Percentiles rank a stretch among this genome's conserved stretches.
phyloP scores from a whole-genome alignment of 495 filamentous ascomycete species.

The Aspergillus campestris region DNA sequence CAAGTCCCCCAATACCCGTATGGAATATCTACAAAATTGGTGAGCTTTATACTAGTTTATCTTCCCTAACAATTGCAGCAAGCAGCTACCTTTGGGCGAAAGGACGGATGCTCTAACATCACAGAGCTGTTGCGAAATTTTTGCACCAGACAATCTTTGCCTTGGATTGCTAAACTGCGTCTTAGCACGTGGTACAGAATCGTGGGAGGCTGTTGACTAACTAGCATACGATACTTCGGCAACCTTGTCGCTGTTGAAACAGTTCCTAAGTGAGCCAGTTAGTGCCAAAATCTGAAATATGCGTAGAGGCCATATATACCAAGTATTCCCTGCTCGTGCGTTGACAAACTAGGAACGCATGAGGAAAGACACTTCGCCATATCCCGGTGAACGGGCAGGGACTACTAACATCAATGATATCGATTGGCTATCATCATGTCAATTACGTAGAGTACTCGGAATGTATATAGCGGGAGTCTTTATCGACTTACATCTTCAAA shows the following conservation, averaged over 20 bases:
- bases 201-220: conserved; percentile 36
- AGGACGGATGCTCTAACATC: conserved; percentile 74
- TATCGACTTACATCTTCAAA: conserved; percentile 64
- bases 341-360: conserved; percentile 56
- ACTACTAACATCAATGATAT: conserved; percentile 59
- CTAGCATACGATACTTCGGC: conserved; percentile 92
- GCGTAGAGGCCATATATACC: conserved; percentile 32
- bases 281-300: not conserved
- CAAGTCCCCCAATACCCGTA: conserved; percentile 32
- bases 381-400: conserved; percentile 4
- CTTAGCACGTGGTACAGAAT: conserved; percentile 15
- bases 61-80: not conserved
- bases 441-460: conserved; percentile 1
- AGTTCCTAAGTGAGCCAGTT: conserved; percentile 46
- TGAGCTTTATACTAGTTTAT: not conserved
- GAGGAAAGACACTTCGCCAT: conserved; percentile 15
- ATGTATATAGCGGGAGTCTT: not conserved
- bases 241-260: conserved; percentile 74
- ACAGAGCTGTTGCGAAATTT: conserved; percentile 96
- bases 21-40: conserved; percentile 35
- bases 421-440: conserved; percentile 45
- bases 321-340: conserved; percentile 59
- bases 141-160: conserved; percentile 77
- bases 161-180: conserved; percentile 64
- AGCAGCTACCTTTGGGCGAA: conserved; percentile 67